These are phyloP conservation scores for Microdochium trichocladiopsis DNA, from an alignment of 2,329 filamentous ascomycete genomes.

Conservation along the genomic window DNA sequence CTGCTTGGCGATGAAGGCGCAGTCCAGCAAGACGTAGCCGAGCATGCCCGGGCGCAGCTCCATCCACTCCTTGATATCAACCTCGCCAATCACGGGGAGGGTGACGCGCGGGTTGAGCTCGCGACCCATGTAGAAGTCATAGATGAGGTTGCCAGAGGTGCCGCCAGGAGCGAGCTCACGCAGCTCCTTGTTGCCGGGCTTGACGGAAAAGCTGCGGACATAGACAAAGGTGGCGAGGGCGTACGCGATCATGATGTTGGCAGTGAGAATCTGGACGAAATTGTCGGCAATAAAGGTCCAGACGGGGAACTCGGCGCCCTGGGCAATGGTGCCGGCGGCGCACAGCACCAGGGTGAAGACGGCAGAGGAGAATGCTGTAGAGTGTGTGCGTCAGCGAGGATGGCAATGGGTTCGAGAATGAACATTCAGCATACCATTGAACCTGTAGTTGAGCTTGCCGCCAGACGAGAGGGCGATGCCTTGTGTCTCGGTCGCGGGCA, in stretches of 20 bases:
- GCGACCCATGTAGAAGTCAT: constrained; percentile 95
- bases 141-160: constrained; percentile 75
- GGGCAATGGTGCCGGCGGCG: constrained; percentile 64
- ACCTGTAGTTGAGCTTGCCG: constrained; percentile 72
- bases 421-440: constrained; percentile 53
- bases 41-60: constrained; percentile 90
- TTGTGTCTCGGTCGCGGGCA: constrained; percentile 67
- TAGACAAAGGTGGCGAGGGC: constrained; percentile 73
- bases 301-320: constrained; percentile 76
- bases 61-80: constrained; percentile 86
- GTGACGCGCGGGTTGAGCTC: constrained; percentile 85
- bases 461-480: constrained; percentile 66
- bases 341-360: constrained; percentile 64
- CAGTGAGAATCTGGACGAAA: constrained; percentile 77
- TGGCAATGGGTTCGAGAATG: constrained; percentile 3
- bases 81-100: constrained; percentile 71
- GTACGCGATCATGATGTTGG: constrained; percentile 73
- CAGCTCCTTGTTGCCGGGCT: constrained; percentile 61
- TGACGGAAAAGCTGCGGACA: constrained; percentile 72
- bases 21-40: constrained; percentile 80
- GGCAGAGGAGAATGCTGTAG: constrained; percentile 66
- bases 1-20: constrained; percentile 79
- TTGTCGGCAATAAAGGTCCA: constrained; percentile 95
- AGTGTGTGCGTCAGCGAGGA: constrained; percentile 8
- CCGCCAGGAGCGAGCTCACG: constrained; percentile 80